Base-by-base conservation (phyloP, 805 yeast species). In the Candida xyloterini region DNA sequence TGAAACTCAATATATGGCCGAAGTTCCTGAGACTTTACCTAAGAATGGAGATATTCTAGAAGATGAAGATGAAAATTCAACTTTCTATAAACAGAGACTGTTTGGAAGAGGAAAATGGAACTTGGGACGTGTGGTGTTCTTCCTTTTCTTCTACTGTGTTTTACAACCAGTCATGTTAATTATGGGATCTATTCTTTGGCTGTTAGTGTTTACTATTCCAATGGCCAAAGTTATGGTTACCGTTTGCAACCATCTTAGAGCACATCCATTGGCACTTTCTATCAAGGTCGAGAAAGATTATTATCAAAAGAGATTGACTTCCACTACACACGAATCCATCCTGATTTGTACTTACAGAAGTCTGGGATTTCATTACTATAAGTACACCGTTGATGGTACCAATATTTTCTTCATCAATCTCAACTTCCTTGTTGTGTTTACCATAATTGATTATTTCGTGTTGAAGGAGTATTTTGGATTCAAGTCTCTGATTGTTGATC, bases 61-160 rank as follows among this genome's bases (percentile, higher is more conserved):
- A 14, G 60, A 57, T 21, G 63, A 60, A 32, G 63, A 56, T 21
- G 62, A 55, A 8, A 45, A 53, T 24, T 40, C 32, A 5, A 55
- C 53, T 5, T 52, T 54, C 33, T 54, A 53, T 44, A 64, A 64
- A 40, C 54, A 52, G 27, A 50, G 98, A 43, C 68, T 78, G 35
- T 91, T 93, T 59, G 98, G 98, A 25, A 73, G 98, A 59, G 98
- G 98, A 26, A 67, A 79, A 50, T 93, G 98, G 98, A 80, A 82
- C 13, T 57, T 80, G 14, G 96, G 96, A 1, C 72, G 98, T 47
- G 72, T 91, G 18, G 56, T 81, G 10, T 91, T 88, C 55, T 93
- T 80, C 56, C 2, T 80, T 2, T 75, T 76, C 49, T 90, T 79
- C 59, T 88, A 90, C 57, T 49, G 76, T 3, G 46, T 85, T 3